phyloP scores from a whole-genome alignment of 2,329 filamentous ascomycete species.

The Colletotrichum abscissum region DNA sequence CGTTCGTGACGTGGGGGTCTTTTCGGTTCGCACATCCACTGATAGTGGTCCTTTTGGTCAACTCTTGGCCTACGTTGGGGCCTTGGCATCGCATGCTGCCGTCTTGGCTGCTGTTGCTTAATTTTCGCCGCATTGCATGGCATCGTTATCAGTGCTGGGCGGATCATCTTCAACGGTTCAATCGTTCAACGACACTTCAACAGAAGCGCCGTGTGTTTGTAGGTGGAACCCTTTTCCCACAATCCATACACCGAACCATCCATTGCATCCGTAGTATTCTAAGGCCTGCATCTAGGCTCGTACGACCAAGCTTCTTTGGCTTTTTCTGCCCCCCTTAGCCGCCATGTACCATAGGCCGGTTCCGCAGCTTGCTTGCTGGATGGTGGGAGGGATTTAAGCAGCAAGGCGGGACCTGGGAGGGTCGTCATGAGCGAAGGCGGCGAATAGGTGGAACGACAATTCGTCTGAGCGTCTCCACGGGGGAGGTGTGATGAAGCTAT shows the following conservation, averaged over 20 bases:
- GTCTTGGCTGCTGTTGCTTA: constrained; percentile 32
- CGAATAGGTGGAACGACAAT: constrained; percentile 16
- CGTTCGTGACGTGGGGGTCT: constrained; percentile 31
- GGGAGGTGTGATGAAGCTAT: constrained; percentile 21
- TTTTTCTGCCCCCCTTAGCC: not conserved
- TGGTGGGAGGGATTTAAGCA: constrained; percentile 23
- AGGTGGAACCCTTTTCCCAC: not conserved
- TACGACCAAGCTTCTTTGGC: constrained; percentile 1
- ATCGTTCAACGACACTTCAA: constrained; percentile 17
- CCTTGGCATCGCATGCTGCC: constrained; percentile 31
- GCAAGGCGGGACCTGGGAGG: constrained; percentile 25
- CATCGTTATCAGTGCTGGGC: constrained; percentile 1
- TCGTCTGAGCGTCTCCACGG: constrained; percentile 27
- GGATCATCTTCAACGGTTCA: not conserved
- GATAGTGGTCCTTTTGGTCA: constrained; percentile 2
- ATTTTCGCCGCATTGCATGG: constrained; percentile 35
- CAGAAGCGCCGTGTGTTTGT: not conserved
- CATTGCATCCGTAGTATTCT: constrained; percentile 7
- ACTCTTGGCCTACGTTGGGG: constrained; percentile 25
- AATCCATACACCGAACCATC: not conserved
- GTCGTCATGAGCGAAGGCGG: not conserved
- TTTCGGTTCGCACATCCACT: constrained; percentile 8
- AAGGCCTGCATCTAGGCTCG: constrained; percentile 2
- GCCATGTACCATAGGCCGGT: constrained; percentile 1
- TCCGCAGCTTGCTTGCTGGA: constrained; percentile 5